phyloP scores from a whole-genome alignment of 2,329 filamentous ascomycete species.

The Epichloe amarillans region DNA sequence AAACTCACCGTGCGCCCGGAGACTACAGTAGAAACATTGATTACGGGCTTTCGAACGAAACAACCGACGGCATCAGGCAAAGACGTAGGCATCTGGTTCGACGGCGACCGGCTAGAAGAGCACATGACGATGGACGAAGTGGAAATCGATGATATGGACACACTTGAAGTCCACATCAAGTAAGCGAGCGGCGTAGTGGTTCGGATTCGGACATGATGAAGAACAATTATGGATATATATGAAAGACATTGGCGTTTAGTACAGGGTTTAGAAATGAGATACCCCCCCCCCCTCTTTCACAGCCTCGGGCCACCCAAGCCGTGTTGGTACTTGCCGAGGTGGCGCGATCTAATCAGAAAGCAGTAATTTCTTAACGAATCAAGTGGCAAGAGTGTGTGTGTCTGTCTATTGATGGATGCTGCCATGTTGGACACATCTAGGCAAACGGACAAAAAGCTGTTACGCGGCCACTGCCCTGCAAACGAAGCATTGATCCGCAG shows the following conservation, averaged over 20 bases:
- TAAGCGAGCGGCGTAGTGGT: neutral
- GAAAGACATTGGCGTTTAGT: neutral
- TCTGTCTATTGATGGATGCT: too few species aligned
- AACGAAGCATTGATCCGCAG: too few species aligned
- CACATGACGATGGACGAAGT: constrained; percentile 47
- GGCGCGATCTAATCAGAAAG: too few species aligned
- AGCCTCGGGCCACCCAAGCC: too few species aligned
- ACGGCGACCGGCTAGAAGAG: constrained; percentile 58
- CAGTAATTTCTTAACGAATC: too few species aligned
- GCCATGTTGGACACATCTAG: too few species aligned
- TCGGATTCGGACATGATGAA: neutral
- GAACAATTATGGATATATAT: neutral
- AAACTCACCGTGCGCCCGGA: constrained; percentile 37
- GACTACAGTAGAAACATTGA: constrained; percentile 49
- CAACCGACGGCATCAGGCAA: constrained; percentile 36
- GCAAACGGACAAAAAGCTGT: too few species aligned
- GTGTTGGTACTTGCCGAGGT: too few species aligned
- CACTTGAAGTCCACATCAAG: constrained; percentile 56
- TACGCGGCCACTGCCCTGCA: too few species aligned
- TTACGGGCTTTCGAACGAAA: constrained; percentile 45
- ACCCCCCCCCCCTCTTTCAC: neutral
- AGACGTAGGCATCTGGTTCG: constrained; percentile 53
- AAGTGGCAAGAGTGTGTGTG: too few species aligned
- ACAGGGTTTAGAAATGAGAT: neutral
- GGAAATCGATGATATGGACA: constrained; percentile 63